These are phyloP conservation scores for Diaporthe amygdali DNA, from an alignment of 2,329 filamentous ascomycete species.

Conservation along the genomic window DNA sequence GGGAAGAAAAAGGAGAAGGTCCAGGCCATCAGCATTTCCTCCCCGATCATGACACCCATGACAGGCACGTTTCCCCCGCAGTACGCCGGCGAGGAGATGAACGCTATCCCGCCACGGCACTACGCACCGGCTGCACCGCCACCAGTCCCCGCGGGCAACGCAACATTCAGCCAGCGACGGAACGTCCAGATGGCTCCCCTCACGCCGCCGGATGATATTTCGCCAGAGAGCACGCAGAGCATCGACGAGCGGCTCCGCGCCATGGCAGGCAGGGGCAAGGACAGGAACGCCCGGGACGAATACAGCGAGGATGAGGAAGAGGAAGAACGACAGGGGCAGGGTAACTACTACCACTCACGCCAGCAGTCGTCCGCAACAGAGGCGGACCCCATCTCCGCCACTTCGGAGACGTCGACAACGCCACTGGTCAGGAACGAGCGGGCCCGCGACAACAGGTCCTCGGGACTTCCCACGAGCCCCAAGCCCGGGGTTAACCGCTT, in stretches of 20 bases:
- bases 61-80: slow-evolving; percentile 60
- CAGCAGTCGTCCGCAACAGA: slow-evolving; percentile 46
- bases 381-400: slow-evolving; percentile 56
- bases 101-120: slow-evolving; percentile 60
- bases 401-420: slow-evolving; percentile 55
- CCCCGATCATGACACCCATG: slow-evolving; percentile 69
- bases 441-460: slow-evolving; percentile 3
- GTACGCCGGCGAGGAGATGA: slow-evolving; percentile 62
- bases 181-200: slow-evolving; percentile 44
- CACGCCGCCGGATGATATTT: slow-evolving; percentile 47
- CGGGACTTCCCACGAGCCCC: slow-evolving; percentile 57
- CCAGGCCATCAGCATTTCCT: slow-evolving; percentile 64
- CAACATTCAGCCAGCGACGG: slow-evolving; percentile 39
- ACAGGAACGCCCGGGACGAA: slow-evolving; percentile 20
- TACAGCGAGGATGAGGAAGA: slow-evolving; percentile 19
- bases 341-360: slow-evolving; percentile 37
- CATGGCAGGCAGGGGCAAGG: slow-evolving; percentile 23
- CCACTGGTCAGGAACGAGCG: slow-evolving; percentile 44
- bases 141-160: slow-evolving; percentile 56
- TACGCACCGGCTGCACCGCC: slow-evolving; percentile 64
- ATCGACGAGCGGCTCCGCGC: slow-evolving; percentile 62
- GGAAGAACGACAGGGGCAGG: slow-evolving; percentile 12
- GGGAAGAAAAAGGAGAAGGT: slow-evolving; percentile 59
- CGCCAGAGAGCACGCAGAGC: slow-evolving; percentile 53
- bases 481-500: slow-evolving; percentile 47